phyloP scores from a whole-genome alignment of 2,329 filamentous ascomycete genomes.

The Arthrobotrys iridis region DNA sequence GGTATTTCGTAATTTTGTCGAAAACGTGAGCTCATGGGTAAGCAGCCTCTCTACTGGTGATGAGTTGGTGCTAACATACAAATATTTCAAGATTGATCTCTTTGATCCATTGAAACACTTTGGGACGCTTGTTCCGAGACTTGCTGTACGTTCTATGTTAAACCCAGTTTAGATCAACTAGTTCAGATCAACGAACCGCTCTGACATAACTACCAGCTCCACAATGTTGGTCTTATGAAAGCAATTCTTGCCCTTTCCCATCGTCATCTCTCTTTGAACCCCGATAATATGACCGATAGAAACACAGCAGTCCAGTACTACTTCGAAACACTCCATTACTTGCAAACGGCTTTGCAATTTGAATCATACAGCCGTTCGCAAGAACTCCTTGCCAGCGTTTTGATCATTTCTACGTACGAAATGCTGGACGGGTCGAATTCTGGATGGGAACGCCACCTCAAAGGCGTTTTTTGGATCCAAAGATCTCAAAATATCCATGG shows the following conservation, averaged over 20 bases:
- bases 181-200: constrained; percentile 62
- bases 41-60: not conserved
- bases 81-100: constrained; percentile 58
- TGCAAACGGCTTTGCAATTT: constrained; percentile 70
- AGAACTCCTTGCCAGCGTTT: constrained; percentile 70
- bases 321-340: constrained; percentile 71
- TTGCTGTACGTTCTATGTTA: constrained; percentile 59
- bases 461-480: constrained; percentile 74
- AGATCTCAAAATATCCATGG: constrained; percentile 71
- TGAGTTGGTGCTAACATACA: constrained; percentile 4
- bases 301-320: constrained; percentile 68
- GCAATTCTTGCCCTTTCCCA: constrained; percentile 69
- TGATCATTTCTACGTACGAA: constrained; percentile 72
- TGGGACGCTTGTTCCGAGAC: constrained; percentile 60
- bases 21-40: constrained; percentile 57
- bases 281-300: constrained; percentile 58
- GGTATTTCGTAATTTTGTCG: constrained; percentile 57
- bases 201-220: constrained; percentile 62
- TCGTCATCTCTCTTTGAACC: constrained; percentile 65
- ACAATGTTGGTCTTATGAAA: constrained; percentile 69
- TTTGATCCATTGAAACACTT: constrained; percentile 61
- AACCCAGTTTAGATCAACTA: constrained; percentile 61
- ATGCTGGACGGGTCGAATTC: constrained; percentile 70
- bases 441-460: constrained; percentile 71
- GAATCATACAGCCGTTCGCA: constrained; percentile 68